These are phyloP conservation scores for Saccharomyces pastorianus DNA, from an alignment of 1,139 yeast species.

Conservation along the genomic window DNA sequence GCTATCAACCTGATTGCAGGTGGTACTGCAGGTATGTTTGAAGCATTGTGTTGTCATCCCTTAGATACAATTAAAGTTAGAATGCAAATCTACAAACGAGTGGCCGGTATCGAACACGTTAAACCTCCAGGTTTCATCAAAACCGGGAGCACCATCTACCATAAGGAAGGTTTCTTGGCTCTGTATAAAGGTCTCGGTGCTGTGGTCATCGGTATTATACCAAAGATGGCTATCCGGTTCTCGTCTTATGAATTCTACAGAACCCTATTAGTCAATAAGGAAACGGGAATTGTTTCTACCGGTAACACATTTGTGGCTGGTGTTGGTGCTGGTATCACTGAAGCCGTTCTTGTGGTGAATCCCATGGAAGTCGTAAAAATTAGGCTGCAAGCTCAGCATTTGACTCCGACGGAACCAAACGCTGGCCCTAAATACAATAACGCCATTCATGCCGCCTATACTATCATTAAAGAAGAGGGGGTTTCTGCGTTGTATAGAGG, in stretches of 20 bases:
- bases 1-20: slow-evolving; percentile 85
- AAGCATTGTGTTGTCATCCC: slow-evolving; percentile 95
- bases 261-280: slow-evolving; percentile 50
- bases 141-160: slow-evolving; percentile 73
- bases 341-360: slow-evolving; percentile 88
- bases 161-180: slow-evolving; percentile 76
- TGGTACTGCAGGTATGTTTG: slow-evolving; percentile 94
- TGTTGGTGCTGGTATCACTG: slow-evolving; percentile 96
- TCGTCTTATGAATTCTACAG: slow-evolving; percentile 89
- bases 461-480: slow-evolving; percentile 88
- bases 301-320: slow-evolving; percentile 79
- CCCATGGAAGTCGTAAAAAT: slow-evolving; percentile 97
- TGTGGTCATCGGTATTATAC: slow-evolving; percentile 93
- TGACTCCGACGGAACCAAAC: slow-evolving; percentile 49
- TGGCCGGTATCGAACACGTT: slow-evolving; percentile 19
- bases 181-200: slow-evolving; percentile 95
- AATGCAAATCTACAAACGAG: slow-evolving; percentile 77
- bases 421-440: slow-evolving; percentile 71
- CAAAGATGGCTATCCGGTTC: slow-evolving; percentile 96
- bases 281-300: slow-evolving; percentile 61
- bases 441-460: slow-evolving; percentile 84
- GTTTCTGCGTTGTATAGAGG: slow-evolving; percentile 85
- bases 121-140: slow-evolving; percentile 79
- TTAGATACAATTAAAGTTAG: slow-evolving; percentile 91
- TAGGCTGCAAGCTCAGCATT: slow-evolving; percentile 91